Evolutionary conservation across 257 asterid genomes (phyloP), one percentile per base, ranked within the genome.

Genomic region (Solanum etuberosum): DNA sequence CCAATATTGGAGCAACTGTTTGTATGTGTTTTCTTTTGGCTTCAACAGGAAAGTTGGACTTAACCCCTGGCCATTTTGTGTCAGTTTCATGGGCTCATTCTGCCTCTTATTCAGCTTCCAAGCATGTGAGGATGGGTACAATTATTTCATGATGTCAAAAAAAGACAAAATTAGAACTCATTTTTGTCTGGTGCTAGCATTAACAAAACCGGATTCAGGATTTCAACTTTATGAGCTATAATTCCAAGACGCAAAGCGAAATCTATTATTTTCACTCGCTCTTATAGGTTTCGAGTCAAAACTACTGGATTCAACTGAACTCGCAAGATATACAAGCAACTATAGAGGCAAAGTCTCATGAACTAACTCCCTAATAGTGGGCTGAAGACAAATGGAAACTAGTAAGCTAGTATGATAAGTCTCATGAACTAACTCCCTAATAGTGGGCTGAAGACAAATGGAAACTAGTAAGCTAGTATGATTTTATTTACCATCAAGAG

Each of bases 41-140:
- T 73, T 43, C 82, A 34, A 20, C 2, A 71, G 43, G 2, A 70
- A 34, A 72, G 38, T 72, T 73, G 82, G 82, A 37, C 46, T 74
- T 74, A 3, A n/a, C 57, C 83, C 51, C 14, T 38, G 57, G 83
- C 63, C 31, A 81, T 81, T 81, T 81, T 54, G 67, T 81, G 85
- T 81, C 85, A 29, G 43, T 81, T 48, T 16, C 63, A 81, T 48
- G 85, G 70, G 70, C 85, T 81, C 68, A 81, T 48, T 3, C 0
- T 81, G 85, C 68, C 32, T 81, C 1, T 29, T 81, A 35, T 51
- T 59, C 29, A 81, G 23, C 68, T 31, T 81, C 68, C 85, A 48
- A 29, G 43, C 85, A 81, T 48, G 70, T 81, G 85, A 48, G 31
- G 68, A 18, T 46, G 67, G 31, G 85, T 81, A 18, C 68, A 48